Percentiles rank a stretch among this genome's conserved stretches.
These are phyloP conservation scores for Cercospora sp. DNA, from an alignment of 2,329 filamentous ascomycete species.

Conservation along the genomic window DNA sequence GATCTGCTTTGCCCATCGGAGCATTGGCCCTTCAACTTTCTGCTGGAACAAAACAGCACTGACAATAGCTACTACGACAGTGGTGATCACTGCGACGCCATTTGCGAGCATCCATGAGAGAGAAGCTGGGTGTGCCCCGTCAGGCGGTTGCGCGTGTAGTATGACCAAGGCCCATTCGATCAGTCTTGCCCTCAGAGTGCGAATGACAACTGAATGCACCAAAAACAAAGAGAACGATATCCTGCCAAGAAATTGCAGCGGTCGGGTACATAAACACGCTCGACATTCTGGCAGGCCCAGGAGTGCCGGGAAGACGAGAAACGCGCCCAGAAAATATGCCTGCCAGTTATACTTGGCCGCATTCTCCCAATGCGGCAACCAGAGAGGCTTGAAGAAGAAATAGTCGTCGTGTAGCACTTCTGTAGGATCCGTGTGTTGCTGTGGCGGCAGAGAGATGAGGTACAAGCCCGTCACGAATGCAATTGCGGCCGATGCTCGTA, in stretches of 20 bases:
- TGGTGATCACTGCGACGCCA: neutral
- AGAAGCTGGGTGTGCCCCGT: neutral
- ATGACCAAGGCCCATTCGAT: neutral
- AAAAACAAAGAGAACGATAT: neutral
- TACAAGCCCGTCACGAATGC: neutral
- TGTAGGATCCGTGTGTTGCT: neutral
- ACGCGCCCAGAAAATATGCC: neutral
- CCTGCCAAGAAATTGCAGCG: neutral
- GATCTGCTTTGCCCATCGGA: neutral
- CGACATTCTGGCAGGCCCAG: neutral
- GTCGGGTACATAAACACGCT: neutral
- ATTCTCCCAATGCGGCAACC: neutral
- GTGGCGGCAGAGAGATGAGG: neutral
- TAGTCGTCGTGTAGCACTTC: neutral
- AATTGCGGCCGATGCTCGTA: neutral
- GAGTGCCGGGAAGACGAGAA: neutral
- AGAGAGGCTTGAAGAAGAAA: neutral
- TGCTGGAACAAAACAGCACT: neutral
- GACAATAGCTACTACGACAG: neutral
- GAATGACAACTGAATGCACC: neutral
- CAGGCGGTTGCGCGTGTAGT: neutral
- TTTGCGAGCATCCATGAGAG: neutral
- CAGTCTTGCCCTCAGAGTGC: neutral
- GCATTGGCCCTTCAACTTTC: neutral
- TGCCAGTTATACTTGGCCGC: neutral